Base-by-base conservation (phyloP, 2,329 filamentous ascomycete genomes). In the Hypoxylon sp. region DNA sequence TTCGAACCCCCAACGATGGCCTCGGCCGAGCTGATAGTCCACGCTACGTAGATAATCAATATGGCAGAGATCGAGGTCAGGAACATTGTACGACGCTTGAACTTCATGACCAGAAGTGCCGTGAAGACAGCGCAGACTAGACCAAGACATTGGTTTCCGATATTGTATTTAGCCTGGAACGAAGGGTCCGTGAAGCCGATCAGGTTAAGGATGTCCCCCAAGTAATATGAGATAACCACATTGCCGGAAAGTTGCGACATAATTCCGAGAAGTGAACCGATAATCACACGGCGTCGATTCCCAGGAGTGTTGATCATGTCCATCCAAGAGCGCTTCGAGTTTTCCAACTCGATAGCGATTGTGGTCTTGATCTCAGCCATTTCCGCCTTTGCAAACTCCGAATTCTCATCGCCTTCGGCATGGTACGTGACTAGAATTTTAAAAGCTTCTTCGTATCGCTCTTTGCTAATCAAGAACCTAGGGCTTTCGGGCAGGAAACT, bases 191-290 rank as follows among this genome's bases (percentile, higher is more conserved):
- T 82, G 71, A 79, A 83, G 39, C 82, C 82, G 56, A 84, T 79
- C 65, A 84, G 78, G 37, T 77, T 74, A 39, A 84, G 78, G 12
- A 85, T 80, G 56, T 79, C 80, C 39, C 77, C 79, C 5, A 86
- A 76, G 70, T 85, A 86, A 76, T 73, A 78, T 8, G 79, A 82
- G 61, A 84, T 81, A 51, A 84, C 77, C 8, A 81, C 81, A 70
- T 84, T 87, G 71, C 79, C 85, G 9, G 82, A 84, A 74, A 84
- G 82, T 73, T 87, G 85, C 0, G 84, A 84, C 71, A 86, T 86
- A 0, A 87, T 72, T 30, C 85, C 84, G 8, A 87, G 78, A 43
- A 84, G 79, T 0, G 78, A 75, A 14, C 82, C 80, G 69, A 87
- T 81, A 51, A 85, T 71, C 5, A 83, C 77, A 32, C 85, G 82